Conservation (phyloP, 2,329 filamentous ascomycete genomes). For the Monilinia vaccinii-corymbosi region DNA sequence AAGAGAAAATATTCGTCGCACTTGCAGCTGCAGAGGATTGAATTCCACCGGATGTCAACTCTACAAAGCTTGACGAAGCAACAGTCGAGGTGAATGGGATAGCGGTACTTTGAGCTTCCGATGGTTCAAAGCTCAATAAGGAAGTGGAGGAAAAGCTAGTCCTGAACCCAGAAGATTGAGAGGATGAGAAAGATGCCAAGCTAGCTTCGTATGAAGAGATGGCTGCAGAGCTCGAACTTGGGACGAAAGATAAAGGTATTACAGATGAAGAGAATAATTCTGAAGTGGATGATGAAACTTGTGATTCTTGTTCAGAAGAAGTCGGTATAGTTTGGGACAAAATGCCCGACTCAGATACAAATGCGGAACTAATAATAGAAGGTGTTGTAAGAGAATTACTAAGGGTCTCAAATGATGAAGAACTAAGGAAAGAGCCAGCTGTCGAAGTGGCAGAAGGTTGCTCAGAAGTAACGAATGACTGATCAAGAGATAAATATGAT, state of each 20-base stretch:
- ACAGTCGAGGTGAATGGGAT: neutral
- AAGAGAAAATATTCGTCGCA: neutral
- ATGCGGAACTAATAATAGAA: neutral
- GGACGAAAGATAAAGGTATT: neutral
- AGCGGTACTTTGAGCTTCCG: neutral
- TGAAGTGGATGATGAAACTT: neutral
- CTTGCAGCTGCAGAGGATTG: neutral
- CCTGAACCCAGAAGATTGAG: neutral
- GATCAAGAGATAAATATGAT: neutral
- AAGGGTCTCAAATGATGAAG: neutral
- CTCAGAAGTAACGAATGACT: neutral
- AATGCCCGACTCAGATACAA: neutral
- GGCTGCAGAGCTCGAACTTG: neutral
- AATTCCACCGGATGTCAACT: neutral
- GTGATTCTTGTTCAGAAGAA: neutral
- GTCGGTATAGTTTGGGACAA: neutral
- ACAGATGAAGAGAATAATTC: neutral
- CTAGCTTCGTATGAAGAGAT: neutral
- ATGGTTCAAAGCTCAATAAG: neutral
- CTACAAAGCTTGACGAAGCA: neutral
- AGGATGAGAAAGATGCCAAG: neutral
- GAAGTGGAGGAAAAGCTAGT: neutral
- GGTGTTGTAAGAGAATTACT: neutral
- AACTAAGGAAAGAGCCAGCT: neutral
- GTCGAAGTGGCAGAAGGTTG: neutral